Conservation (phyloP, 345 rosid species). For the Dipteronia dyeriana region DNA sequence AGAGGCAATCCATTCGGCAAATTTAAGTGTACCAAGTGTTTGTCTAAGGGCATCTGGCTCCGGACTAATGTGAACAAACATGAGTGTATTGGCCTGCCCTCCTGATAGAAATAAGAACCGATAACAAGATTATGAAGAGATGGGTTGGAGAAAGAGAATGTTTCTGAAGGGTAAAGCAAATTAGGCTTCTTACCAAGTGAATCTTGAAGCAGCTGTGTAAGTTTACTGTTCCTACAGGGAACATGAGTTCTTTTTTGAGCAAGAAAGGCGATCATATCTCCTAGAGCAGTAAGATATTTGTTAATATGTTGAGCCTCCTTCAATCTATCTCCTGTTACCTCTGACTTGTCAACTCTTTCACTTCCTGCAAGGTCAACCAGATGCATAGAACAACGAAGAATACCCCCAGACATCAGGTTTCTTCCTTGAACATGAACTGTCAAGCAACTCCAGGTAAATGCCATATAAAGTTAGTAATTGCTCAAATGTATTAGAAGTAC, state of each 20-base stretch:
- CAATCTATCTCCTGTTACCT: conserved; percentile 85
- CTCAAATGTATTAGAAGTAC: not conserved
- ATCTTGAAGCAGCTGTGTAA: conserved; percentile 94
- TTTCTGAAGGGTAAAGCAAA: not conserved
- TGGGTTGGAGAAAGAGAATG: not conserved
- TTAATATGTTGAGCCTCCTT: conserved; percentile 94
- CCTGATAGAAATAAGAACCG: conserved; percentile 46
- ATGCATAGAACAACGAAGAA: conserved; percentile 86
- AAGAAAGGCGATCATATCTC: conserved; percentile 88
- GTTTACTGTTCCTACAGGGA: conserved; percentile 93
- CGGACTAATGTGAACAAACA: conserved; percentile 94
- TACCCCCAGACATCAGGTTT: conserved; percentile 69
- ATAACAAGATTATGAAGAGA: conserved; percentile 7
- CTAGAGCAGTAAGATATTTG: conserved; percentile 89
- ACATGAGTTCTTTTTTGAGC: conserved; percentile 86
- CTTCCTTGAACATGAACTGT: conserved; percentile 95
- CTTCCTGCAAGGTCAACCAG: conserved; percentile 98
- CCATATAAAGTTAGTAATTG: conserved; percentile 21
- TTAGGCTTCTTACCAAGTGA: conserved; percentile 66
- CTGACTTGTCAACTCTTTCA: conserved; percentile 94
- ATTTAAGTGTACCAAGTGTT: conserved; percentile 89
- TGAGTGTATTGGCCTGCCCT: conserved; percentile 95
- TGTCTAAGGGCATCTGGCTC: conserved; percentile 82
- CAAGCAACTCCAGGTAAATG: conserved; percentile 62
- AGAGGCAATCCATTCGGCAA: conserved; percentile 93